A percentile compares a stretch with the other conserved stretches of the same genome.
Evolutionary conservation across 768 basidiomycete genomes (phyloP).

Genomic region (Lentinula sp.): DNA sequence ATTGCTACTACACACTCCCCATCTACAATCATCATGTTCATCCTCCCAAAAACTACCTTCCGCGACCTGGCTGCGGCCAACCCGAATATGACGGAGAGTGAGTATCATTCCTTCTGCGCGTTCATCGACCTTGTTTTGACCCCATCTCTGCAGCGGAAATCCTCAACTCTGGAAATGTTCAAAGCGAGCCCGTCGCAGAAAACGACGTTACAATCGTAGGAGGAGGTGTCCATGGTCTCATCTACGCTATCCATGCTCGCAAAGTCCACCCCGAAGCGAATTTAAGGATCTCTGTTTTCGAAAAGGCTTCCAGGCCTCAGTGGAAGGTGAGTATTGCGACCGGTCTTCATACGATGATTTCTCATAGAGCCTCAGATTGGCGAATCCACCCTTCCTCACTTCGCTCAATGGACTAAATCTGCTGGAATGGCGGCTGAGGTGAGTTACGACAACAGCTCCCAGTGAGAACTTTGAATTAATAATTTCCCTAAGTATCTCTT

Average conservation of each 20-base stretch:
- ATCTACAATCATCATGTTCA: constrained; percentile 3
- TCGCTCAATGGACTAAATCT: constrained; percentile 9
- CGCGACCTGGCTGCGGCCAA: constrained; percentile 9
- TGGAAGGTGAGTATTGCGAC: constrained; percentile 10
- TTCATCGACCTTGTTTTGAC: not conserved
- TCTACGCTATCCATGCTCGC: constrained; percentile 12
- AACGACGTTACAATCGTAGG: constrained; percentile 11
- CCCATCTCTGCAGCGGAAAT: constrained; percentile 1
- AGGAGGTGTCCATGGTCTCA: constrained; percentile 11
- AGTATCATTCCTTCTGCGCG: not conserved
- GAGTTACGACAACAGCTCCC: not conserved
- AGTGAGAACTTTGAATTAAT: not conserved
- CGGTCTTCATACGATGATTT: not conserved
- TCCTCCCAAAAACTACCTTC: constrained; percentile 10
- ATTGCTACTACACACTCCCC: not conserved
- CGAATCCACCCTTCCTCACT: constrained; percentile 12
- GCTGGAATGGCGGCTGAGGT: constrained; percentile 7
- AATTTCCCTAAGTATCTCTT: not conserved
- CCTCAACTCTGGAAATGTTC: not conserved
- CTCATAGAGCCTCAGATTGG: constrained; percentile 4
- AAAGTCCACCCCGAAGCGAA: constrained; percentile 1
- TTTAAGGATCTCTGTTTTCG: constrained; percentile 5
- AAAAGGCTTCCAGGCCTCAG: not conserved
- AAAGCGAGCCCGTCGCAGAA: not conserved
- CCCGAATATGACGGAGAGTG: constrained; percentile 11